These are phyloP conservation scores for Chenopodium suecicum DNA, from an alignment of 148 eudicot species.

Conservation along the genomic window DNA sequence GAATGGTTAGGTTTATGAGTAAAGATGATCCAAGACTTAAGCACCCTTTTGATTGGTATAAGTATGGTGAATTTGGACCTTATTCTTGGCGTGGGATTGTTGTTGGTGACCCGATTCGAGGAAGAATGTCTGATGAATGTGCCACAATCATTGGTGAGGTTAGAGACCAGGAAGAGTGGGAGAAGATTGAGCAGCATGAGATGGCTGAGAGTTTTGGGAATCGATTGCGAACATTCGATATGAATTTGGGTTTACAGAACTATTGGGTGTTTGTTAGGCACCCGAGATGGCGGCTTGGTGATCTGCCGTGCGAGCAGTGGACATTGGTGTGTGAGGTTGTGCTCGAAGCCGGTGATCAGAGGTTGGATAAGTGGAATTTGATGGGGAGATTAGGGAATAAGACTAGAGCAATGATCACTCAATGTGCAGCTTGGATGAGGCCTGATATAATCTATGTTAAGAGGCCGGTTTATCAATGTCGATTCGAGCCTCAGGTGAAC, in stretches of 20 bases:
- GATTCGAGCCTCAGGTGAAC: constrained; percentile 87
- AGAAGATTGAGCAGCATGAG: constrained; percentile 74
- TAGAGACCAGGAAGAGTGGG: constrained; percentile 87
- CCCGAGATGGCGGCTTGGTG: constrained; percentile 83
- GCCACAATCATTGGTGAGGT: constrained; percentile 67
- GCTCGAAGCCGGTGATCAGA: constrained; percentile 67
- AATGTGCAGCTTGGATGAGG: constrained; percentile 97
- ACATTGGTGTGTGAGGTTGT: constrained; percentile 83
- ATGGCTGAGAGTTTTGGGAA: constrained; percentile 69
- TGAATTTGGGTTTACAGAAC: constrained; percentile 40
- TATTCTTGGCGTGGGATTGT: constrained; percentile 94
- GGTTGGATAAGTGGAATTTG: constrained; percentile 95
- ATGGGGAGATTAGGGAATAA: constrained; percentile 92
- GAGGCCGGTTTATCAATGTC: constrained; percentile 83
- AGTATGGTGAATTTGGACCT: constrained; percentile 89
- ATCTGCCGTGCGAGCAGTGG: constrained; percentile 92
- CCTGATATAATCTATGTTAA: constrained; percentile 90
- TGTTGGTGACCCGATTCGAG: constrained; percentile 82
- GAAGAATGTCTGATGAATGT: constrained; percentile 66
- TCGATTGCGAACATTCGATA: constrained; percentile 49
- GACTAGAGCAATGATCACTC: constrained; percentile 63
- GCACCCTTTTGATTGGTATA: constrained; percentile 93
- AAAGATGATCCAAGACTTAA: constrained; percentile 81
- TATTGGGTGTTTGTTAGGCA: constrained; percentile 93
- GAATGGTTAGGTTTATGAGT: constrained; percentile 89